These are phyloP conservation scores for Botrytis medusae DNA, from an alignment of 2,329 filamentous ascomycete species.

Conservation along the genomic window DNA sequence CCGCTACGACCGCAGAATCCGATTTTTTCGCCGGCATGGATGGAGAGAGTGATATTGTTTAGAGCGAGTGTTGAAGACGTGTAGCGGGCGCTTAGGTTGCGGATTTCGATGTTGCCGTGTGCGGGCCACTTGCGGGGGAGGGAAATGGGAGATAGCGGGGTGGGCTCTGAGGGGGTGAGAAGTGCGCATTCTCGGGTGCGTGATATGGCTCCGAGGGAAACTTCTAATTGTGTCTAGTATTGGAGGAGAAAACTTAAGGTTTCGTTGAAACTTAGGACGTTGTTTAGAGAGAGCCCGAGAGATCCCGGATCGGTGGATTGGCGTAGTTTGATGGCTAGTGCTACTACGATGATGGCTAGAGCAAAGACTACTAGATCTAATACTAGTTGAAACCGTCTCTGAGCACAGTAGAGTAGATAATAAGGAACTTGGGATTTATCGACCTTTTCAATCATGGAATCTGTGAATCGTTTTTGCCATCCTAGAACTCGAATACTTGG, in stretches of 20 bases:
- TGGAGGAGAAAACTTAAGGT: conserved; percentile 24
- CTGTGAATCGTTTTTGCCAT: conserved; percentile 39
- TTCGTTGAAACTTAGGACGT: conserved; percentile 30
- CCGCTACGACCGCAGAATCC: conserved; percentile 32
- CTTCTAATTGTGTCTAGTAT: conserved; percentile 29
- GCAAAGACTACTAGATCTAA: conserved; percentile 26
- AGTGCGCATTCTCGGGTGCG: conserved; percentile 22
- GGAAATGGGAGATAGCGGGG: not conserved
- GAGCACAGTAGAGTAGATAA: conserved; percentile 56
- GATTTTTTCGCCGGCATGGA: conserved; percentile 38
- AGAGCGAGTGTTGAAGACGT: conserved; percentile 32
- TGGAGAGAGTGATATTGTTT: conserved; percentile 36
- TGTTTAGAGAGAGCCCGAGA: conserved; percentile 35
- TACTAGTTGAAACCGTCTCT: conserved; percentile 55
- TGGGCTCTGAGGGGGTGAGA: conserved; percentile 11
- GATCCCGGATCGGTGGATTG: conserved; percentile 26
- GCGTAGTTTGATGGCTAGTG: conserved; percentile 37
- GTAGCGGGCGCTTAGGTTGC: conserved; percentile 16
- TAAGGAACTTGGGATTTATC: conserved; percentile 56
- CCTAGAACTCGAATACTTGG: conserved; percentile 48
- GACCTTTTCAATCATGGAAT: conserved; percentile 46
- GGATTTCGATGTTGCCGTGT: conserved; percentile 26
- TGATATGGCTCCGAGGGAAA: conserved; percentile 28
- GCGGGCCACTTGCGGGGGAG: conserved; percentile 16
- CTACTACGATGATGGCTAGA: conserved; percentile 37